Base-by-base conservation (phyloP, 768 basidiomycete genomes). In the Galerina sulciceps region DNA sequence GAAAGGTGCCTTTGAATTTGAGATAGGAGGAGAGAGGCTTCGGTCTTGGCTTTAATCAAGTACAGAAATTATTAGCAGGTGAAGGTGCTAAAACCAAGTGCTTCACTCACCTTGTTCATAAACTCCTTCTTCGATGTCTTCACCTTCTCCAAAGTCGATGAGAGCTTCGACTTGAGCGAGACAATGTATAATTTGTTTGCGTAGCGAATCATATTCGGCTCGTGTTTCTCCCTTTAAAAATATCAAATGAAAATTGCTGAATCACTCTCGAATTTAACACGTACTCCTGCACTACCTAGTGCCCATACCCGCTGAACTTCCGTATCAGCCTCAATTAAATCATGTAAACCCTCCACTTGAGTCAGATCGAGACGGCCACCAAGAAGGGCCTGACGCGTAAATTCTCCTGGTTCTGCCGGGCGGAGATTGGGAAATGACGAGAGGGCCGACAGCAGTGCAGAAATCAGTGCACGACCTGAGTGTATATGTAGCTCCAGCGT, bases 101-200 rank as follows among this genome's bases (percentile, higher is more conserved):
- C 42, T 72, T 4, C 20, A 18, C 15, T 49, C 55, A 91, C 94
- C 91, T 75, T 83, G 78, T 10, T 87, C 87, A 62, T 85, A 87
- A 17, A 93, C 86, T 9, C 82, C 87, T n/a, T 90, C 89, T 67
- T 95, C 93, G 40, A 96, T 83, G 36, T 93, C 91, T 67, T 96
- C 94, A 13, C 89, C 91, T 73, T 97, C 94, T 6, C 93, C 93
- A 71, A 96, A 97, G 71, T 96, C 94, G 53, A 97, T 95, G 17
- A 96, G 74, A 1, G 94, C 95, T 72, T 97, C 95, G 4, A 93
- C 79, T 60, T 87, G 81, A 10, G 94, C 87, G 18, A 94, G 82
- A 49, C 88, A 90, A 26, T 83, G 78, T 20, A 96, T 83, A 15
- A 93, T 87, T 11, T 85, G 81, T 6, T 72, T 71, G 53, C 94